Conservation (phyloP, 495 filamentous ascomycete species). For the Neurospora sp. region DNA sequence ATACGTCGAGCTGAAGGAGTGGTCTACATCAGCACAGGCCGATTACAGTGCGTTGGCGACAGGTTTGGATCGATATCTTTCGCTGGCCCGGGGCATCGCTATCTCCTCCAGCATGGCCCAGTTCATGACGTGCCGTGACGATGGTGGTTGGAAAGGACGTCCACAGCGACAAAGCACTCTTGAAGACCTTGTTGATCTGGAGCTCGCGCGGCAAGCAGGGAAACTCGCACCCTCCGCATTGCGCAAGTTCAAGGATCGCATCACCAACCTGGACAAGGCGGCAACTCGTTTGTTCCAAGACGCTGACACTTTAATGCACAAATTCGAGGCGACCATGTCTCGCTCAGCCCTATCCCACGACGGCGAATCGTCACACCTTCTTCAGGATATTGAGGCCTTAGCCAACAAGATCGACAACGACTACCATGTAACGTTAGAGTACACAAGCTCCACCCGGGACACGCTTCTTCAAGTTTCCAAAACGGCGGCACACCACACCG, state of each 20-base stretch:
- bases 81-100: slow-evolving; percentile 51
- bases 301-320: slow-evolving; percentile 36
- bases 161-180: slow-evolving; percentile 41
- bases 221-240: slow-evolving; percentile 35
- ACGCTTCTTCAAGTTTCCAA: slow-evolving; percentile 73
- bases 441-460: slow-evolving; percentile 59
- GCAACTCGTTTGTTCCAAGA: slow-evolving; percentile 34
- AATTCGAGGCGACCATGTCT: slow-evolving; percentile 39
- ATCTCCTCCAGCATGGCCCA: slow-evolving; percentile 39
- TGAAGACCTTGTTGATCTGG: slow-evolving; percentile 60
- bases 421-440: slow-evolving; percentile 64
- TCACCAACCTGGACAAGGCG: slow-evolving; percentile 37
- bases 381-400: slow-evolving; percentile 80
- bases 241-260: slow-evolving; percentile 34
- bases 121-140: slow-evolving; percentile 43
- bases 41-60: slow-evolving; percentile 58
- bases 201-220: slow-evolving; percentile 55
- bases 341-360: slow-evolving; percentile 30
- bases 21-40: slow-evolving; percentile 58
- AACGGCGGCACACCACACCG: slow-evolving; percentile 76
- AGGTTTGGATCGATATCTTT: slow-evolving; percentile 59
- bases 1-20: slow-evolving; percentile 59
- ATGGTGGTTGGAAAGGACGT: slow-evolving; percentile 28
- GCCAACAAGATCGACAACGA: slow-evolving; percentile 80
- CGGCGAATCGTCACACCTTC: slow-evolving; percentile 40